Conservation (phyloP, 495 filamentous ascomycete species). For the Neurospora sp. region DNA sequence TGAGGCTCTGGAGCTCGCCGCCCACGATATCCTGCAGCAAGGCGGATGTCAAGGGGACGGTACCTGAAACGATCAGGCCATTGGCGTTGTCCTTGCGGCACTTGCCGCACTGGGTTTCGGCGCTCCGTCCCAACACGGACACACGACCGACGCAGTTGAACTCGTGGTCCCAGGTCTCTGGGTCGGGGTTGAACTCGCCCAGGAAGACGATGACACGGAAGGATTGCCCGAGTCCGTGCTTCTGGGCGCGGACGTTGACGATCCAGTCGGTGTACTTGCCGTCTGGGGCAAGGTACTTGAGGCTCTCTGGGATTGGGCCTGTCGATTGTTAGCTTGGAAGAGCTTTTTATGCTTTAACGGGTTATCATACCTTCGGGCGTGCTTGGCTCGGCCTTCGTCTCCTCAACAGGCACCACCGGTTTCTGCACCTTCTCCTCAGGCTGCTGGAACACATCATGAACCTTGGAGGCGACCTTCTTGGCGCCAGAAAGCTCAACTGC, state of each 20-base stretch:
- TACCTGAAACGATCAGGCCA: slow-evolving; percentile 27
- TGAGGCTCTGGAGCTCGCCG: slow-evolving; percentile 16
- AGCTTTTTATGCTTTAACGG: not conserved
- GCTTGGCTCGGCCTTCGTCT: not conserved
- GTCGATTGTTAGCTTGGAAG: not conserved
- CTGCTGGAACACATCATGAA: not conserved
- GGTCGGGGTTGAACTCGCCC: slow-evolving; percentile 20
- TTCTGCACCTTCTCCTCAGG: slow-evolving; percentile 1
- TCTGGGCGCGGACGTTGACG: slow-evolving; percentile 29
- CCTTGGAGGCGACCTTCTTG: not conserved
- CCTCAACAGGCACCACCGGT: not conserved
- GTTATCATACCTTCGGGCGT: not conserved
- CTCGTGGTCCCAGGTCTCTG: slow-evolving; percentile 21
- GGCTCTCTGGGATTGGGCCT: slow-evolving; percentile 12
- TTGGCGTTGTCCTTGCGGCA: slow-evolving; percentile 20
- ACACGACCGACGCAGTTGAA: slow-evolving; percentile 31
- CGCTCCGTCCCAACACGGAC: slow-evolving; percentile 25
- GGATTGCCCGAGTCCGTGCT: slow-evolving; percentile 29
- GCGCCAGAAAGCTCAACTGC: not conserved
- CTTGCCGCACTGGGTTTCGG: slow-evolving; percentile 24
- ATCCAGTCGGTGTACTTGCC: slow-evolving; percentile 35
- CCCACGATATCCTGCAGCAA: slow-evolving; percentile 28
- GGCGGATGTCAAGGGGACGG: slow-evolving; percentile 31
- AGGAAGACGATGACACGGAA: slow-evolving; percentile 36
- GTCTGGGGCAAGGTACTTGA: slow-evolving; percentile 20